A percentile compares a stretch with the other conserved stretches of the same genome.
phyloP scores from a whole-genome alignment of 805 yeast species.

The Candida railenensis region DNA sequence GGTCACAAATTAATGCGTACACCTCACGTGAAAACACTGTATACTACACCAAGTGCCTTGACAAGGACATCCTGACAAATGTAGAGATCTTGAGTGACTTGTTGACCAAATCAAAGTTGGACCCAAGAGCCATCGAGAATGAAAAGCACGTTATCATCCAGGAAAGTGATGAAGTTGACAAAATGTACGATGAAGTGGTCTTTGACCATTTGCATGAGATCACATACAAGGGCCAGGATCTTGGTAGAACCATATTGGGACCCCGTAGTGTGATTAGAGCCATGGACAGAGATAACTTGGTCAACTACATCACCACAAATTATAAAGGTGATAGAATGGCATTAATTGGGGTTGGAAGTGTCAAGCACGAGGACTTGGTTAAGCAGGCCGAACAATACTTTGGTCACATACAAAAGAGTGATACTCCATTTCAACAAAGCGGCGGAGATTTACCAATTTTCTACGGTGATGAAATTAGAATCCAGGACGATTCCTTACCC shows the following conservation, averaged over 20 bases:
- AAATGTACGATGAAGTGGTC: constrained; percentile 97
- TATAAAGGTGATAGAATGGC: constrained; percentile 98
- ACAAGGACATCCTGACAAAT: constrained; percentile 76
- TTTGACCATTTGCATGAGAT: constrained; percentile 95
- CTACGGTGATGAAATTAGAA: constrained; percentile 80
- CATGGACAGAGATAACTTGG: constrained; percentile 73
- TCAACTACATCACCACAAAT: constrained; percentile 76
- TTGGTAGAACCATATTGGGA: constrained; percentile 95
- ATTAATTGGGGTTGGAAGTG: constrained; percentile 94
- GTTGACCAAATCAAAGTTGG: constrained; percentile 80
- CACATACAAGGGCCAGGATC: constrained; percentile 84
- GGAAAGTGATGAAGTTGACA: constrained; percentile 97
- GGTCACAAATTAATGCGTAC: constrained; percentile 97
- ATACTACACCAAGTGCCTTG: constrained; percentile 86
- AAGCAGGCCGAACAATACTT: constrained; percentile 72
- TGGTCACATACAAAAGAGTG: constrained; percentile 60
- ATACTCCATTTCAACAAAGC: constrained; percentile 70
- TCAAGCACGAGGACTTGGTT: constrained; percentile 83
- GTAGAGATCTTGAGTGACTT: constrained; percentile 89
- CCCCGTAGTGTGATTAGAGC: constrained; percentile 86
- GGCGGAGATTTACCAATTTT: constrained; percentile 77
- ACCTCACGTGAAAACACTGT: constrained; percentile 98
- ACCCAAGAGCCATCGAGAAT: constrained; percentile 82
- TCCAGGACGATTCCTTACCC: constrained; percentile 80
- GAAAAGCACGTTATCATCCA: constrained; percentile 96